Conservation (phyloP, 2,329 filamentous ascomycete species). For the Ambrosiella beaveri region DNA sequence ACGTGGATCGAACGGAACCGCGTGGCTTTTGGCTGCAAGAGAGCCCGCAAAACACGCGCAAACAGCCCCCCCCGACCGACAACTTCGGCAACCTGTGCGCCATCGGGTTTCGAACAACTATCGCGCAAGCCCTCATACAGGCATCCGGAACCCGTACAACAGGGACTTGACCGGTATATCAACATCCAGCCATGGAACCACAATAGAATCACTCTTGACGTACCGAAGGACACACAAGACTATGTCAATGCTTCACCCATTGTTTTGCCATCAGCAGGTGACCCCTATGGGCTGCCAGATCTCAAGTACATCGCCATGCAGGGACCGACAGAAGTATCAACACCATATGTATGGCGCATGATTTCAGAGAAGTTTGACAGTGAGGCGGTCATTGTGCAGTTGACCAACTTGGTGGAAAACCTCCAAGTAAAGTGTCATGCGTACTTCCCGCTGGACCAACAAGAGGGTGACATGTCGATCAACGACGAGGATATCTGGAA, state of each 20-base stretch:
- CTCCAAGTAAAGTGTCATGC: slow-evolving; percentile 69
- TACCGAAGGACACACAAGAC: slow-evolving; percentile 54
- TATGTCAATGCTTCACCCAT: slow-evolving; percentile 75
- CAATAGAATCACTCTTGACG: slow-evolving; percentile 66
- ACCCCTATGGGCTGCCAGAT: slow-evolving; percentile 21
- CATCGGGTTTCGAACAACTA: not conserved
- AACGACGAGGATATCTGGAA: slow-evolving; percentile 48
- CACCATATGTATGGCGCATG: slow-evolving; percentile 90
- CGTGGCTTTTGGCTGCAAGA: slow-evolving; percentile 18
- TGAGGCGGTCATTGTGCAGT: slow-evolving; percentile 77
- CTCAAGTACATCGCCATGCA: slow-evolving; percentile 78
- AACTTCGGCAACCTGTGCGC: slow-evolving; percentile 1
- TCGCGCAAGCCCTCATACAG: slow-evolving; percentile 10
- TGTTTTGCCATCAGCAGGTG: slow-evolving; percentile 29
- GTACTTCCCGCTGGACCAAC: slow-evolving; percentile 55
- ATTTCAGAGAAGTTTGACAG: slow-evolving; percentile 58
- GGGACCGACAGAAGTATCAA: slow-evolving; percentile 62
- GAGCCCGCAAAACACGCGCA: slow-evolving; percentile 3
- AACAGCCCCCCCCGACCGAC: slow-evolving; percentile 5
- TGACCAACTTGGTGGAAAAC: slow-evolving; percentile 73
- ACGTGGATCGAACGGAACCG: slow-evolving; percentile 36
- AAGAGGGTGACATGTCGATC: slow-evolving; percentile 35
- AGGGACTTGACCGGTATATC: slow-evolving; percentile 57
- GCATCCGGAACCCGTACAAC: slow-evolving; percentile 8
- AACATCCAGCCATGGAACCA: slow-evolving; percentile 84